phyloP scores from a whole-genome alignment of 1,139 yeast genomes.

The Lodderomyces orthopsilosis region DNA sequence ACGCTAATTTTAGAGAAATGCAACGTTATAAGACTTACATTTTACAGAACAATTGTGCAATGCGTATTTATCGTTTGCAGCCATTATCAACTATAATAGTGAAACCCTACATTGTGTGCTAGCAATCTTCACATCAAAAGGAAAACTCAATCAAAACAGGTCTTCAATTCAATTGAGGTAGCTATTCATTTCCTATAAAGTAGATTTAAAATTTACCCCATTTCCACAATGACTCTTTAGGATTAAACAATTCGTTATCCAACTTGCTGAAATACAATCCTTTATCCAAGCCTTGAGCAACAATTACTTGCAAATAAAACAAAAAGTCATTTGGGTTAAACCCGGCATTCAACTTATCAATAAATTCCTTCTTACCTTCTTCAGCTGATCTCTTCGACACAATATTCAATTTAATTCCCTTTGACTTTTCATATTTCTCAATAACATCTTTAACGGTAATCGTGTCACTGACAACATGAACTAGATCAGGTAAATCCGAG shows the following conservation, averaged over 20 bases:
- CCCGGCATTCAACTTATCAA: conserved; percentile 27
- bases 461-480: conserved; percentile 43
- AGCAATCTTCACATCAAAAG: no score
- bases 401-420: conserved; percentile 33
- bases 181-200: no score
- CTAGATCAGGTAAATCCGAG: conserved; percentile 40
- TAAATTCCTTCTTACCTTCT: conserved; percentile 29
- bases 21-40: no score
- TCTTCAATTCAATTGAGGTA: no score
- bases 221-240: conserved; percentile 50
- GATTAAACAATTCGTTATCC: conserved; percentile 55
- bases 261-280: conserved; percentile 33
- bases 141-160: no score
- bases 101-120: no score
- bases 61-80: no score
- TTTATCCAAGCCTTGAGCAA: conserved; percentile 29
- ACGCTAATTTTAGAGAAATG: no score
- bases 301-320: conserved; percentile 27
- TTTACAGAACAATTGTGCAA: no score
- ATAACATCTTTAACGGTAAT: conserved; percentile 39
- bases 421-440: conserved; percentile 38
- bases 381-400: conserved; percentile 19
- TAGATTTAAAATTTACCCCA: conserved; percentile 37
- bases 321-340: conserved; percentile 30
- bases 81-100: no score